phyloP scores from a whole-genome alignment of 495 filamentous ascomycete species.

The Pyrenula aspistea region DNA sequence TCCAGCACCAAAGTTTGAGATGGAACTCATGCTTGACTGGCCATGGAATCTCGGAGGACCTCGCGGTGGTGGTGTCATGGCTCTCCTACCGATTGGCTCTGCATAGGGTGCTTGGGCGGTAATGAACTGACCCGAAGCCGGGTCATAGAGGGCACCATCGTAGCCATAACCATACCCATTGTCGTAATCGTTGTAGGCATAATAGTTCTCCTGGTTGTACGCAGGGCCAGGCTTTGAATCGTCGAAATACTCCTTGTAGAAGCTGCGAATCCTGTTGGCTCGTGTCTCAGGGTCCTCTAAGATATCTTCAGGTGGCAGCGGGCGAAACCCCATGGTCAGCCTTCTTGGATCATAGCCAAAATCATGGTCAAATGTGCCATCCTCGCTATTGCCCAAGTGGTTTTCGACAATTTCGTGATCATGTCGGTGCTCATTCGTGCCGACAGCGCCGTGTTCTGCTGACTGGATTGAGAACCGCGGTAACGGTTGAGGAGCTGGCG shows the following conservation, averaged over 20 bases:
- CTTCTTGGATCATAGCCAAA: constrained; percentile 50
- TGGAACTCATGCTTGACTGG: constrained; percentile 30
- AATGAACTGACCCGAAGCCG: constrained; percentile 59
- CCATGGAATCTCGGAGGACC: constrained; percentile 62
- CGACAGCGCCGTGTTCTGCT: constrained; percentile 13
- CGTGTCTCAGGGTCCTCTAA: constrained; percentile 79
- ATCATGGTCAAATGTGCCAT: constrained; percentile 27
- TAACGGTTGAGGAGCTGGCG: constrained; percentile 7
- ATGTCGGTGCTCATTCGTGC: constrained; percentile 23
- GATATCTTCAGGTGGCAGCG: constrained; percentile 81
- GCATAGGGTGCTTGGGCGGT: constrained; percentile 59
- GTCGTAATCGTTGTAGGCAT: constrained; percentile 60
- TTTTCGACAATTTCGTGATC: constrained; percentile 13
- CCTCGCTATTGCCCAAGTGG: not conserved
- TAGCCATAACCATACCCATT: constrained; percentile 12
- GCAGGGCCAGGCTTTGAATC: constrained; percentile 53
- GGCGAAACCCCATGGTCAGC: constrained; percentile 82
- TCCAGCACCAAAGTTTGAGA: constrained; percentile 32
- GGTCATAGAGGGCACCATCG: constrained; percentile 55
- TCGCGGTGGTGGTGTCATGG: constrained; percentile 91
- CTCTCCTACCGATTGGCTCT: constrained; percentile 72
- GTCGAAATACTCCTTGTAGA: constrained; percentile 99
- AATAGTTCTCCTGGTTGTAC: constrained; percentile 45
- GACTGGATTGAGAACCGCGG: constrained; percentile 15
- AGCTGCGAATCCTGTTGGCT: constrained; percentile 92